Conservation (phyloP, 1,139 yeast species). For the Taphrina populina region DNA sequence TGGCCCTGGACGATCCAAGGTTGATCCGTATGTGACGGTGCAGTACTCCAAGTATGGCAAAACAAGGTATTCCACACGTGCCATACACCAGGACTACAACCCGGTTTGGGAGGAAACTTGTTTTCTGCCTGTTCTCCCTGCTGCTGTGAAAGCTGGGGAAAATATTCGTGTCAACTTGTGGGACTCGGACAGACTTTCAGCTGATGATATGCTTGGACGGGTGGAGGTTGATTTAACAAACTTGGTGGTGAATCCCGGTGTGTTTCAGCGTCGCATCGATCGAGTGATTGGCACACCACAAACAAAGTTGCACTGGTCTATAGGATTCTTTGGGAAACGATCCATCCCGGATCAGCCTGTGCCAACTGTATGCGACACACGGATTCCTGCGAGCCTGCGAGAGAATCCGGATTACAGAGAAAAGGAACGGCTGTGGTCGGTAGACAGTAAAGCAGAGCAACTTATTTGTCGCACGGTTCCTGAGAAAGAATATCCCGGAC, state of each 20-base stretch:
- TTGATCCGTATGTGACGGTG: constrained; percentile 35
- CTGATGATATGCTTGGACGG: constrained; percentile 35
- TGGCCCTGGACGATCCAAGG: constrained; percentile 30
- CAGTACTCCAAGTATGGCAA: constrained; percentile 32
- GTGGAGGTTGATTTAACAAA: constrained; percentile 28
- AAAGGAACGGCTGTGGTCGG: constrained; percentile 19
- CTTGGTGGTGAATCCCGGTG: constrained; percentile 29
- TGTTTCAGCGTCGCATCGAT: constrained; percentile 26
- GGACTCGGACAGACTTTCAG: constrained; percentile 35
- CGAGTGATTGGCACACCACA: constrained; percentile 24
- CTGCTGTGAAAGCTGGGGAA: constrained; percentile 35
- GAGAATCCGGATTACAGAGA: constrained; percentile 26
- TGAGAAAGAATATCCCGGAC: constrained; percentile 32
- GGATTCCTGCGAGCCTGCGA: constrained; percentile 29
- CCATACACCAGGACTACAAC: constrained; percentile 30
- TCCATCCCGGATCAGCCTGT: constrained; percentile 2
- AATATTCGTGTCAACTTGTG: constrained; percentile 32
- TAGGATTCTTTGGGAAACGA: constrained; percentile 32
- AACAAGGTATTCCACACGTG: constrained; percentile 34
- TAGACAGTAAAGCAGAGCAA: constrained; percentile 28
- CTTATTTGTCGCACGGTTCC: constrained; percentile 27
- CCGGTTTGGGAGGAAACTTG: constrained; percentile 35
- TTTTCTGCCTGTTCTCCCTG: constrained; percentile 30
- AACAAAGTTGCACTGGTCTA: constrained; percentile 27
- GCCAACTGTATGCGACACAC: constrained; percentile 25